Percentiles rank a stretch among this genome's conserved stretches.
These are phyloP conservation scores for Eimeria necatrix DNA, from an alignment of 169 alveolate genomes.

Conservation along the genomic window DNA sequence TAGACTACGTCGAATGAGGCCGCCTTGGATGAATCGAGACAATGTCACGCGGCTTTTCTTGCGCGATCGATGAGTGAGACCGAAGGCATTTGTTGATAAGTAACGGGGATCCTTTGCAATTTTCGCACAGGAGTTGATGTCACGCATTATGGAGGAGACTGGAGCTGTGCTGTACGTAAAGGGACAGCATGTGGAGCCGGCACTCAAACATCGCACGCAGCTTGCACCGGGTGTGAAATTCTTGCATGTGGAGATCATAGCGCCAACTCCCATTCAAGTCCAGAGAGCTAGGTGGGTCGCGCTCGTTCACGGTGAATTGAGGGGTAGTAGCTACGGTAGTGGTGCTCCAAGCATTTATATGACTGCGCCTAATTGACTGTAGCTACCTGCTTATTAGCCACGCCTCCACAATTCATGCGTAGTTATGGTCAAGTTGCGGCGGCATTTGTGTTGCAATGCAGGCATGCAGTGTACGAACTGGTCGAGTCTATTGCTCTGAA, in stretches of 20 bases:
- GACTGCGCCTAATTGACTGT: not conserved
- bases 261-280: constrained; percentile 89
- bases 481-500: constrained; percentile 79
- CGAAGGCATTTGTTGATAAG: too few species aligned
- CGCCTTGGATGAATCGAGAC: not conserved
- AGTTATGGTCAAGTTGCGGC: not conserved
- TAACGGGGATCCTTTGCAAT: not conserved
- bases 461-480: constrained; percentile 79
- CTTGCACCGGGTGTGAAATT: constrained; percentile 86
- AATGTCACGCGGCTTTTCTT: too few species aligned
- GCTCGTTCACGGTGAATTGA: not conserved
- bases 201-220: constrained; percentile 81
- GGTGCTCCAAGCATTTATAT: not conserved
- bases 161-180: constrained; percentile 91
- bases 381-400: not conserved
- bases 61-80: too few species aligned
- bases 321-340: not conserved
- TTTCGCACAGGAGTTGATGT: constrained; percentile 86
- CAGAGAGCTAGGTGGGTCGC: constrained; percentile 90
- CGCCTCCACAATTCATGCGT: not conserved
- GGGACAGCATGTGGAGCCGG: constrained; percentile 90
- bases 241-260: constrained; percentile 91
- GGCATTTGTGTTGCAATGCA: constrained; percentile 9
- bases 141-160: constrained; percentile 89
- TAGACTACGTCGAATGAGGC: not conserved